Conservation (phyloP, 2,329 filamentous ascomycete species). For the Atkinsonella texensis region DNA sequence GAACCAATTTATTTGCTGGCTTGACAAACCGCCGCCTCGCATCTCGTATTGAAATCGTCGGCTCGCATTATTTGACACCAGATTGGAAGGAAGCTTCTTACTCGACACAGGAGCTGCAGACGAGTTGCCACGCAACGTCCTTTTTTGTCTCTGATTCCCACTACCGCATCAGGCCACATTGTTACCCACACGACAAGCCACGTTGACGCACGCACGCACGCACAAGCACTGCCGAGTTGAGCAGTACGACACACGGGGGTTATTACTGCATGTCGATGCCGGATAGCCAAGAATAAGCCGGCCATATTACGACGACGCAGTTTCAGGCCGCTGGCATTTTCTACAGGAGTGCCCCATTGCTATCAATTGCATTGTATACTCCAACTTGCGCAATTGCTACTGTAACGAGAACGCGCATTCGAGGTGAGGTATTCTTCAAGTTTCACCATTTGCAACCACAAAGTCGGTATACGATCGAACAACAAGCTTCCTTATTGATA, state of each 20-base stretch:
- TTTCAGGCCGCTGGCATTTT: neutral
- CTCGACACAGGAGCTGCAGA: slow-evolving; percentile 2
- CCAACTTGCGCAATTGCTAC: neutral
- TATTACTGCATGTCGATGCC: neutral
- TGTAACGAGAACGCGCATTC: neutral
- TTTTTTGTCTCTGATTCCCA: neutral
- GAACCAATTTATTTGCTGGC: neutral
- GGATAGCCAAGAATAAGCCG: neutral
- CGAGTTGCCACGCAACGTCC: neutral
- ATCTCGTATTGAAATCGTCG: slow-evolving; percentile 6
- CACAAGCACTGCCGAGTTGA: neutral
- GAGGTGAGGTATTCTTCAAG: neutral
- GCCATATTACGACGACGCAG: neutral
- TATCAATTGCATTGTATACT: neutral
- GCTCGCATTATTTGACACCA: neutral
- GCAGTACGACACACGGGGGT: neutral
- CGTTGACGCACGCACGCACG: neutral
- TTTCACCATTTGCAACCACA: neutral
- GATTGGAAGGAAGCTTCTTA: neutral
- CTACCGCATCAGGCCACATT: slow-evolving; percentile 1
- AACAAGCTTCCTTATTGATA: too few relatives aligned
- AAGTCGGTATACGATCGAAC: too few relatives aligned
- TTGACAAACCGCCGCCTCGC: neutral
- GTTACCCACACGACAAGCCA: slow-evolving; percentile 1
- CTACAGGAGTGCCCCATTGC: neutral